Evolutionary conservation across 2,329 filamentous ascomycete genomes (phyloP).

Genomic region (Colletotrichum horii): DNA sequence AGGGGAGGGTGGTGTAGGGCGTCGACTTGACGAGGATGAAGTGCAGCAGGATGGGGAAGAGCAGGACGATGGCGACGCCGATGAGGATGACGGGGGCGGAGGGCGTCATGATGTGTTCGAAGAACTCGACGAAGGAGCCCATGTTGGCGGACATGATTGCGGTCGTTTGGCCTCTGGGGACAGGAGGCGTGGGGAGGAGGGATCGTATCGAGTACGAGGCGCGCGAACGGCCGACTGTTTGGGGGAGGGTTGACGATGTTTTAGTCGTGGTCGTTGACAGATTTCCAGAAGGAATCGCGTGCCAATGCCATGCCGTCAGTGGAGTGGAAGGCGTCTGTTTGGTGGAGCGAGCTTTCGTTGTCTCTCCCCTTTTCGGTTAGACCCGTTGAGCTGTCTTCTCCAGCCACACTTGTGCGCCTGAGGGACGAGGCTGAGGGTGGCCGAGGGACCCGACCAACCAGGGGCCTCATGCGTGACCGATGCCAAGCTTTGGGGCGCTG

Average conservation of each 20-base stretch:
- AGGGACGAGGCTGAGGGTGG: slow-evolving; percentile 4
- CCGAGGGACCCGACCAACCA: neutral
- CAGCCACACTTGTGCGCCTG: neutral
- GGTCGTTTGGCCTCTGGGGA: neutral
- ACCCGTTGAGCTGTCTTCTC: neutral
- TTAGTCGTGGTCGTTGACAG: slow-evolving; percentile 19
- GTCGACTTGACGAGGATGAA: slow-evolving; percentile 71
- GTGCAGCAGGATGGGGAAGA: slow-evolving; percentile 81
- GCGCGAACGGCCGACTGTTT: slow-evolving; percentile 8
- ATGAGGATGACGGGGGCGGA: slow-evolving; percentile 67
- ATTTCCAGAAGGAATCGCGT: slow-evolving; percentile 17
- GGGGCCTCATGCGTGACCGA: neutral
- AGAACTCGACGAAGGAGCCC: slow-evolving; percentile 41
- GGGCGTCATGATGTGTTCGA: slow-evolving; percentile 64
- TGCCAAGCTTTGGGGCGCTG: slow-evolving; percentile 19
- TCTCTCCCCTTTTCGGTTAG: neutral
- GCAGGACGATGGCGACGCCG: slow-evolving; percentile 72
- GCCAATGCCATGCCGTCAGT: neutral
- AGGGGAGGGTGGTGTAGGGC: slow-evolving; percentile 72
- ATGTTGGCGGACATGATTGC: slow-evolving; percentile 32
- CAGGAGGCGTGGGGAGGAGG: neutral
- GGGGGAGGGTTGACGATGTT: neutral
- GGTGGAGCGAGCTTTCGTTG: neutral
- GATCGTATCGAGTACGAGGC: neutral
- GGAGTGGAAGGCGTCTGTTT: neutral